Percentiles rank a stretch among this genome's conserved stretches.
Evolutionary conservation across 441 rosid genomes (phyloP).

Genomic region (Pelargonium myrrhifolium): DNA sequence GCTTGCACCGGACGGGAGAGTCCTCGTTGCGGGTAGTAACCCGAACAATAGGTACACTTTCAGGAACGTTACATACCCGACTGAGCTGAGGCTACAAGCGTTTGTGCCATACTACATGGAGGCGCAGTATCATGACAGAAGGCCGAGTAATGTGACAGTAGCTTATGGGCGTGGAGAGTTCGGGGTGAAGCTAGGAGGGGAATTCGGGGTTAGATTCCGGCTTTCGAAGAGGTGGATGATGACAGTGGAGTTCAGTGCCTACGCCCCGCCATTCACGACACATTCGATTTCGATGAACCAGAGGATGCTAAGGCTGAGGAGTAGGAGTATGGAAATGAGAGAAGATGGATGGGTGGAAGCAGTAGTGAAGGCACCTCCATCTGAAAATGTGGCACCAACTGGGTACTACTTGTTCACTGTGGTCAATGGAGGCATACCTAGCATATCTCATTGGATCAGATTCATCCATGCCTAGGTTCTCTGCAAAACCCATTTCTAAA

Average conservation of each 20-base stretch:
- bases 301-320: not conserved
- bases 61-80: constrained; percentile 26
- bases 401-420: constrained; percentile 32
- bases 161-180: not conserved
- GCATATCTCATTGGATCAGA: constrained; percentile 29
- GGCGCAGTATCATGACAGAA: constrained; percentile 11
- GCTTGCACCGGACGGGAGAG: constrained; percentile 28
- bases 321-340: constrained; percentile 1
- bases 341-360: constrained; percentile 19
- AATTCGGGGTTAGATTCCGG: constrained; percentile 24
- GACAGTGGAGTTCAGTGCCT: constrained; percentile 21
- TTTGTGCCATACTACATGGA: constrained; percentile 27
- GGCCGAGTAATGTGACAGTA: constrained; percentile 23
- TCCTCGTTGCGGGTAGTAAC: constrained; percentile 32
- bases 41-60: constrained; percentile 25
- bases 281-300: constrained; percentile 29
- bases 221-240: constrained; percentile 16
- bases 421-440: constrained; percentile 28
- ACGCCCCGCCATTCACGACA: constrained; percentile 27
- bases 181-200: constrained; percentile 18
- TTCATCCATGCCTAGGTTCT: constrained; percentile 16
- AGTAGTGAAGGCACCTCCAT: constrained; percentile 27
- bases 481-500: not conserved
- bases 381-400: constrained; percentile 22
- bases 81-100: constrained; percentile 31